Evolutionary conservation across 2,329 filamentous ascomycete species (phyloP).

Genomic region (Zymoseptoria passerinii): DNA sequence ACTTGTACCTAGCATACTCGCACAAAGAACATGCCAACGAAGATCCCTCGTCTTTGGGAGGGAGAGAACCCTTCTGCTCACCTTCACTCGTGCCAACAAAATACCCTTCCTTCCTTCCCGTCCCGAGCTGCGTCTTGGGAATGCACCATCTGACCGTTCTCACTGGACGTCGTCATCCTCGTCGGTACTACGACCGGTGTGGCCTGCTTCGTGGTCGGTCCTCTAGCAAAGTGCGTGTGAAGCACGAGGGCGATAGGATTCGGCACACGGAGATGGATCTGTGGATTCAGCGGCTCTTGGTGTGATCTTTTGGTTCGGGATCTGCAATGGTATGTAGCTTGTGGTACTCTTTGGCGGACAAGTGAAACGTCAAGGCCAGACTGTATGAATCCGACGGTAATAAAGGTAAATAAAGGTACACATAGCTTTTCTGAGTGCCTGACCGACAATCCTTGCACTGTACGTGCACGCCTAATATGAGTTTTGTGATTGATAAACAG

Average conservation of each 20-base stretch:
- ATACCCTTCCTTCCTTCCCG: background rate
- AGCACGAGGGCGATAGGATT: too few species aligned
- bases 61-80: background rate
- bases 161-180: background rate
- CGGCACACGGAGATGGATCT: too few species aligned
- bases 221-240: background rate
- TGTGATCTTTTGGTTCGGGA: background rate
- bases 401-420: too few species aligned
- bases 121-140: background rate
- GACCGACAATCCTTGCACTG: too few species aligned
- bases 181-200: background rate
- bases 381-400: too few species aligned
- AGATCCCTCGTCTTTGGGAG: background rate
- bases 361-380: background rate
- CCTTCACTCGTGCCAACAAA: background rate
- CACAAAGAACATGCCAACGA: background rate
- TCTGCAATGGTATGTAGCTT: background rate
- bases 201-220: background rate
- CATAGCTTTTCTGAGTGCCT: too few species aligned
- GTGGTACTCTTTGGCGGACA: background rate
- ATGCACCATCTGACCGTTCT: background rate
- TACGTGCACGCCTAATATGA: too few species aligned
- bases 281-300: background rate
- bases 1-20: too few species aligned
- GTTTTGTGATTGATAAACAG: too few species aligned